Evolutionary conservation across 208 protist species (phyloP), one percentile per base, ranked within the genome.

Genomic region (Angomonas deanei): DNA sequence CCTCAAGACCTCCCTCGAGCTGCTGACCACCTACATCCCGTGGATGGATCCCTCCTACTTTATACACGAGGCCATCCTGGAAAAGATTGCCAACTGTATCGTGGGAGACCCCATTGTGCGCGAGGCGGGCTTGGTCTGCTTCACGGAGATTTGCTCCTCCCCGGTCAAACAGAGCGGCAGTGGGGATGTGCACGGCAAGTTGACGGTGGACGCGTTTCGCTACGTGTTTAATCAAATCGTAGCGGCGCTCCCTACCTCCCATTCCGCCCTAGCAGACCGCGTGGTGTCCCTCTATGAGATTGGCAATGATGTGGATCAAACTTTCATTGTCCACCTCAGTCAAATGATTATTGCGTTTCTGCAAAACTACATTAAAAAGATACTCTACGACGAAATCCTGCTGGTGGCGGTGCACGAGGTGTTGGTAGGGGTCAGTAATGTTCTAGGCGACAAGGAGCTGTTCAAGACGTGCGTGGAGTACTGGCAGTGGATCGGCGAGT

Each of bases 401-500:
- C 72, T 96, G 26, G 34, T 89, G 46, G 68, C 81, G 5, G 87
- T 68, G 5, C 94, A 98, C 72, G 73, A 91, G 57, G 92, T 98
- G 67, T 64, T 99, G 0, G 77, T 98, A 1, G 73, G 91, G 5
- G 98, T 99, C 68, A 98, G 93, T 49, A 71, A 92, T 60, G 94
- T 99, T n/a, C 8, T 15, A 42, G 75, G 97, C 23, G 96, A 99
- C 28, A 90, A 92, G 55, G 97, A 99, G 64, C 76, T 99, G 19
- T 99, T 99, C 75, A 99, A 99, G 83, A 97, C 98, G 26, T 99
- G 97, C 75, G 83, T 99, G n/a, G 98, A 99, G 65, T 99, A 99
- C 74, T 99, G 98, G 98, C 91, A 92, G 76, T 90, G 68, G 61
- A 78, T 99, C 1, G 84, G 89, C 5, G 82, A 93, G 24, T 61